Percentiles rank a stretch among this genome's conserved stretches.
phyloP scores from a whole-genome alignment of 768 basidiomycete species.

The Termitomyces sp. region DNA sequence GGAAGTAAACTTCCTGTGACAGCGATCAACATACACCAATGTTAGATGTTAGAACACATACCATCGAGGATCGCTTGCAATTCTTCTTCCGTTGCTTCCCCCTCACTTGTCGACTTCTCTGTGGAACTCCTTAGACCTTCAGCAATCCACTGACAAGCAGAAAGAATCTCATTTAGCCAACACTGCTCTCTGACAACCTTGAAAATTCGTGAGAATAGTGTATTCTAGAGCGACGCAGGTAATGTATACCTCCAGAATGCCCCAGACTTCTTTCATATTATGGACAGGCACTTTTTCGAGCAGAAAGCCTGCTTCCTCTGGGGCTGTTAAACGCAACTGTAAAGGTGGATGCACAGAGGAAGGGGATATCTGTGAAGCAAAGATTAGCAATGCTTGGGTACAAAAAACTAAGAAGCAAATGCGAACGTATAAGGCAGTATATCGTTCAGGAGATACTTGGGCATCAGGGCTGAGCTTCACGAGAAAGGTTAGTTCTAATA shows the following conservation, averaged over 20 bases:
- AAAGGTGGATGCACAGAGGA: slow-evolving; percentile 67
- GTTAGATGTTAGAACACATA: slow-evolving; percentile 21
- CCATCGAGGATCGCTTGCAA: slow-evolving; percentile 66
- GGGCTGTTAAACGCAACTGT: slow-evolving; percentile 59
- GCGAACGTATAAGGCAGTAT: slow-evolving; percentile 66
- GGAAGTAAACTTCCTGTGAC: slow-evolving; percentile 49
- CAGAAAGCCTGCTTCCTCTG: slow-evolving; percentile 74
- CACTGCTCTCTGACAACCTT: slow-evolving; percentile 81
- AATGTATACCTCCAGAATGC: slow-evolving; percentile 60
- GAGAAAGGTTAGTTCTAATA: slow-evolving; percentile 5
- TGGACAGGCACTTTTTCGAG: slow-evolving; percentile 71
- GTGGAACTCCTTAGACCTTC: slow-evolving; percentile 39
- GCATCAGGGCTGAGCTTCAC: slow-evolving; percentile 53
- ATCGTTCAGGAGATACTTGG: slow-evolving; percentile 53
- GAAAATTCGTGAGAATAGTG: slow-evolving; percentile 1
- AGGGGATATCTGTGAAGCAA: slow-evolving; percentile 52
- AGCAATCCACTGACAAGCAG: slow-evolving; percentile 57
- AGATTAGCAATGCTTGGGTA: neutral
- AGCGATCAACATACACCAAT: slow-evolving; percentile 9
- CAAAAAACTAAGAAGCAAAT: neutral
- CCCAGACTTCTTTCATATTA: slow-evolving; percentile 72
- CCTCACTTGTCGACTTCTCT: slow-evolving; percentile 27
- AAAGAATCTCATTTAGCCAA: slow-evolving; percentile 76
- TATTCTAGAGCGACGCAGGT: neutral
- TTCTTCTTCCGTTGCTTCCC: slow-evolving; percentile 47